Percentiles rank a stretch among this genome's conserved stretches.
These are phyloP conservation scores for Raphanus sativus DNA, from an alignment of 345 rosid species.

Conservation along the genomic window DNA sequence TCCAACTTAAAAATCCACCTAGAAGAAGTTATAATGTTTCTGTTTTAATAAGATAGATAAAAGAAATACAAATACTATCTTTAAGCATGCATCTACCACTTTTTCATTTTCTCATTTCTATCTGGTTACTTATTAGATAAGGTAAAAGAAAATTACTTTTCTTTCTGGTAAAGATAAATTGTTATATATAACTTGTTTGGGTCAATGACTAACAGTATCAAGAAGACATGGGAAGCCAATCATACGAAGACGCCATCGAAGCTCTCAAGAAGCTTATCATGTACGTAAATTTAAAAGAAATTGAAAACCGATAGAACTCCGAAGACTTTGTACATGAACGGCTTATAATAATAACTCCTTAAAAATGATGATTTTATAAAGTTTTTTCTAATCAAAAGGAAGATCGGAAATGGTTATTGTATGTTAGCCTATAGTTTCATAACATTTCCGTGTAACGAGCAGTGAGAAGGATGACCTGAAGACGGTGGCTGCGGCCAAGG, in stretches of 20 bases:
- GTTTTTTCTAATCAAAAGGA: background rate
- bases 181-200: conserved; percentile 3
- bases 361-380: background rate
- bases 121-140: background rate
- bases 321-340: background rate
- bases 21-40: no score
- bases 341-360: background rate
- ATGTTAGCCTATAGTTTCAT: background rate
- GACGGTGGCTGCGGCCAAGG: conserved; percentile 69
- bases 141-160: background rate
- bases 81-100: background rate
- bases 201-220: conserved; percentile 30
- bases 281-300: conserved; percentile 26
- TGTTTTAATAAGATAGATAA: no score
- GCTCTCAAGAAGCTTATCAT: conserved; percentile 77
- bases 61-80: background rate
- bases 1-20: no score
- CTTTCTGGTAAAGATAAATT: background rate
- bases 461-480: conserved; percentile 85
- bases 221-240: conserved; percentile 64
- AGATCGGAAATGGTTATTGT: background rate
- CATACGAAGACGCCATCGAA: conserved; percentile 77
- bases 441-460: conserved; percentile 5
- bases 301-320: background rate
- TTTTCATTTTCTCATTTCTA: background rate